phyloP scores from a whole-genome alignment of 2,329 filamentous ascomycete genomes.

The Bipolaris zeicola region DNA sequence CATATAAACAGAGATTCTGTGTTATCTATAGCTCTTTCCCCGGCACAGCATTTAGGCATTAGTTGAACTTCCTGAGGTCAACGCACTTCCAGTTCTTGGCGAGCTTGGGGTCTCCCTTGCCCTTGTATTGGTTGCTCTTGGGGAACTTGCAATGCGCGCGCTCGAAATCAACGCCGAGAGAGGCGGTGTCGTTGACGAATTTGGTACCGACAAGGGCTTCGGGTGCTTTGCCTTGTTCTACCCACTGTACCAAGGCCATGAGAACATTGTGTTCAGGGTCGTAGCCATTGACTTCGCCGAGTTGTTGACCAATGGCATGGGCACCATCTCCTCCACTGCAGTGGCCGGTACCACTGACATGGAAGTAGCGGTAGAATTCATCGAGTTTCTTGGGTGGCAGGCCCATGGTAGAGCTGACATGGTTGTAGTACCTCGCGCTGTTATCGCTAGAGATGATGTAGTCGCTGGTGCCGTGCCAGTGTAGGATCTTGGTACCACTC shows the following conservation, averaged over 20 bases:
- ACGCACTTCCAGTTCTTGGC: conserved; percentile 45
- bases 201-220: conserved; percentile 45
- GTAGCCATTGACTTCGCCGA: conserved; percentile 25
- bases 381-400: conserved; percentile 45
- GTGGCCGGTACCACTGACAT: conserved; percentile 59
- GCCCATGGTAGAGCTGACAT: conserved; percentile 54
- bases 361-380: conserved; percentile 58
- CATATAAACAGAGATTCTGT: neutral
- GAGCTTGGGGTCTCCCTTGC: conserved; percentile 36
- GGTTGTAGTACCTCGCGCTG: conserved; percentile 56
- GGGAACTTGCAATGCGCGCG: conserved; percentile 49
- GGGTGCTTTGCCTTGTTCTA: conserved; percentile 52
- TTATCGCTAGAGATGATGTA: conserved; percentile 53
- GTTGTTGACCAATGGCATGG: conserved; percentile 39
- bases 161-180: conserved; percentile 39
- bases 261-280: conserved; percentile 54
- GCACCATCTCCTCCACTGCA: conserved; percentile 58
- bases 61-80: neutral
- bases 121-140: conserved; percentile 42
- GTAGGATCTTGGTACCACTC: conserved; percentile 55
- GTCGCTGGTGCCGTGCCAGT: conserved; percentile 54
- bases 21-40: neutral
- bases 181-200: conserved; percentile 38
- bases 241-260: conserved; percentile 56
- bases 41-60: neutral